A percentile compares a stretch with the other conserved stretches of the same genome.
Conservation (phyloP, 1,284 basidiomycete genomes). For the Tetrapyrgos nigripes region DNA sequence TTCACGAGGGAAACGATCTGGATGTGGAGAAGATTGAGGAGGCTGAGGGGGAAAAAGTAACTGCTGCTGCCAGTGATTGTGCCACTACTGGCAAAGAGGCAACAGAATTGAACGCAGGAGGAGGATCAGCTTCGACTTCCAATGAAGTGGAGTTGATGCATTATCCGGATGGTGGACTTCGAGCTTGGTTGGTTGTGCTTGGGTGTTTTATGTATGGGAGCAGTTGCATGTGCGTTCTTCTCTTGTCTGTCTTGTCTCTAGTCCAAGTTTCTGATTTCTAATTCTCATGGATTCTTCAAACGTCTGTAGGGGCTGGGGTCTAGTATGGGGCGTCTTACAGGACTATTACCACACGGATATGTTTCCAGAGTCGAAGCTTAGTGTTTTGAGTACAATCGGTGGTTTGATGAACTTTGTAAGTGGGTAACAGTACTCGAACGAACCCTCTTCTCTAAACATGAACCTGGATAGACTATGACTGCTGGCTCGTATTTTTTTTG, state of each 20-base stretch:
- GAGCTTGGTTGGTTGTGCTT: slow-evolving; percentile 18
- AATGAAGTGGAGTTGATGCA: not conserved
- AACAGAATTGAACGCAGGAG: not conserved
- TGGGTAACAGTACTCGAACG: not conserved
- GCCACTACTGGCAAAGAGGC: not conserved
- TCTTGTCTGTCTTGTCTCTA: not conserved
- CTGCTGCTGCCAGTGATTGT: too few relatives aligned
- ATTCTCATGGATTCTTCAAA: not conserved
- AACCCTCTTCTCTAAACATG: not conserved
- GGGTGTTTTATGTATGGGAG: slow-evolving; percentile 19
- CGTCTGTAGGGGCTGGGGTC: slow-evolving; percentile 16
- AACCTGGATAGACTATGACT: slow-evolving; percentile 15
- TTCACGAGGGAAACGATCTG: not conserved
- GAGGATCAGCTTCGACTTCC: too few relatives aligned
- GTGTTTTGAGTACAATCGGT: slow-evolving; percentile 10
- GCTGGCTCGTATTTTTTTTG: slow-evolving; percentile 18
- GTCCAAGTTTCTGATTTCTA: not conserved
- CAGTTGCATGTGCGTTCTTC: slow-evolving; percentile 11
- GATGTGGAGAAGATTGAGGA: not conserved
- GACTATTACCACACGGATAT: slow-evolving; percentile 22
- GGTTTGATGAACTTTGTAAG: slow-evolving; percentile 19
- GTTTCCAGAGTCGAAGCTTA: slow-evolving; percentile 18
- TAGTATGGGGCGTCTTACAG: slow-evolving; percentile 22
- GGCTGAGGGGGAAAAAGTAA: too few relatives aligned
- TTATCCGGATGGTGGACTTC: slow-evolving; percentile 13